phyloP scores from a whole-genome alignment of 2,329 filamentous ascomycete genomes.

The Botrytis porri region DNA sequence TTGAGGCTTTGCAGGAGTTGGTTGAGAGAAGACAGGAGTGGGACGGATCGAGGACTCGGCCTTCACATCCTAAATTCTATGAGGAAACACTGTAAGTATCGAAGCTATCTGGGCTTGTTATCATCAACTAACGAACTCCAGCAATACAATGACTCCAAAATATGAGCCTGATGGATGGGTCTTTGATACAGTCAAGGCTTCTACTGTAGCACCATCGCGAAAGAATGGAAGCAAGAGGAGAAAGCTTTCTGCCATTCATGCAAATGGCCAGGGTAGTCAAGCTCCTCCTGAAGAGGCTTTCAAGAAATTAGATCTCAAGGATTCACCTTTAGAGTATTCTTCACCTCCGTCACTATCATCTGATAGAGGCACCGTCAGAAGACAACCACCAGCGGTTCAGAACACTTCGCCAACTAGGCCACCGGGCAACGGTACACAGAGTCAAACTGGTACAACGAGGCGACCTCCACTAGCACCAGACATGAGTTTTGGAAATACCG shows the following conservation, averaged over 20 bases:
- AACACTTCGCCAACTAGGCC: slow-evolving; percentile 35
- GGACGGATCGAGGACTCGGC: slow-evolving; percentile 69
- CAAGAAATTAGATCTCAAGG: slow-evolving; percentile 58
- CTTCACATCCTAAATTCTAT: slow-evolving; percentile 78
- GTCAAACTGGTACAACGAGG: slow-evolving; percentile 31
- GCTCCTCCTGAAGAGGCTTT: slow-evolving; percentile 54
- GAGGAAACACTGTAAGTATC: slow-evolving; percentile 74
- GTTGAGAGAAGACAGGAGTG: slow-evolving; percentile 79
- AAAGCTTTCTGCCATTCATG: slow-evolving; percentile 55
- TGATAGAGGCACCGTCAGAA: slow-evolving; percentile 54
- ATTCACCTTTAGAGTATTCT: slow-evolving; percentile 55
- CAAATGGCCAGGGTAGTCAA: slow-evolving; percentile 39
- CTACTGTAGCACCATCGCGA: slow-evolving; percentile 43
- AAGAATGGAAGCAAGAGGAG: slow-evolving; percentile 53
- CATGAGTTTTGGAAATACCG: slow-evolving; percentile 89
- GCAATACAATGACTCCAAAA: slow-evolving; percentile 62
- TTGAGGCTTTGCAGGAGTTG: slow-evolving; percentile 83
- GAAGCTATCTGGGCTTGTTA: not conserved
- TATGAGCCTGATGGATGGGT: slow-evolving; percentile 85
- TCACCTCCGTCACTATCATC: slow-evolving; percentile 56
- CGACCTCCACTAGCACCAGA: slow-evolving; percentile 84
- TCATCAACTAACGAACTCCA: slow-evolving; percentile 35
- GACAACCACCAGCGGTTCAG: slow-evolving; percentile 40
- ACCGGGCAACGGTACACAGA: slow-evolving; percentile 31
- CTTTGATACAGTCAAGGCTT: slow-evolving; percentile 84